phyloP scores from a whole-genome alignment of 192 early-diverging fungal genomes.

The Kappamyces sp. region DNA sequence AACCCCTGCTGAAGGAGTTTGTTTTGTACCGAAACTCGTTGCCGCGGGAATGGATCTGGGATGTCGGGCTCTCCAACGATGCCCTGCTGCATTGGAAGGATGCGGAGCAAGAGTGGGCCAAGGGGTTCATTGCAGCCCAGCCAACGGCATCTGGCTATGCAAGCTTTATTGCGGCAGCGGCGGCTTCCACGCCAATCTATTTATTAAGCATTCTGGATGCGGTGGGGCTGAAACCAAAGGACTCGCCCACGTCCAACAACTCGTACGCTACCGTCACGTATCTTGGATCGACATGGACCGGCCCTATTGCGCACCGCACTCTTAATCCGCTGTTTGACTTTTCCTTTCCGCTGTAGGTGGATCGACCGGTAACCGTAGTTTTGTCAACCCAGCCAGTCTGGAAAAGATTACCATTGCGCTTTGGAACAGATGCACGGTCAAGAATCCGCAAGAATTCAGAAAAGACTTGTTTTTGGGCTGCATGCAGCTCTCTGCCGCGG shows the following conservation, averaged over 20 bases:
- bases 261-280: slow-evolving; percentile 1
- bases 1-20: too few relatives aligned
- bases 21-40: too few relatives aligned
- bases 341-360: not conserved
- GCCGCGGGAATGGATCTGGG: too few relatives aligned
- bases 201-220: not conserved
- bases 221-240: slow-evolving; percentile 5
- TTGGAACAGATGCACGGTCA: slow-evolving; percentile 4
- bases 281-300: not conserved
- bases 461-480: slow-evolving; percentile 1
- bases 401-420: slow-evolving; percentile 10
- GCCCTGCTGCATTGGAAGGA: too few relatives aligned
- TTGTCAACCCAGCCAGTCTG: not conserved
- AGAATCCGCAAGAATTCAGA: not conserved
- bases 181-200: too few relatives aligned
- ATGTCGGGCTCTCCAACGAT: too few relatives aligned
- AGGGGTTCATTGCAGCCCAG: too few relatives aligned
- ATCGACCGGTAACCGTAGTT: not conserved
- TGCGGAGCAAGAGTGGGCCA: too few relatives aligned
- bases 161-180: too few relatives aligned
- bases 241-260: slow-evolving; percentile 5
- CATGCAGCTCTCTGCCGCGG: not conserved
- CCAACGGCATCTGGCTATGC: too few relatives aligned
- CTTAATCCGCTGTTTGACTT: slow-evolving; percentile 13
- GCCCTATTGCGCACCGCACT: not conserved